These are phyloP conservation scores for Blastobotrys capitulatus DNA, from an alignment of 1,139 yeast genomes.

Conservation along the genomic window DNA sequence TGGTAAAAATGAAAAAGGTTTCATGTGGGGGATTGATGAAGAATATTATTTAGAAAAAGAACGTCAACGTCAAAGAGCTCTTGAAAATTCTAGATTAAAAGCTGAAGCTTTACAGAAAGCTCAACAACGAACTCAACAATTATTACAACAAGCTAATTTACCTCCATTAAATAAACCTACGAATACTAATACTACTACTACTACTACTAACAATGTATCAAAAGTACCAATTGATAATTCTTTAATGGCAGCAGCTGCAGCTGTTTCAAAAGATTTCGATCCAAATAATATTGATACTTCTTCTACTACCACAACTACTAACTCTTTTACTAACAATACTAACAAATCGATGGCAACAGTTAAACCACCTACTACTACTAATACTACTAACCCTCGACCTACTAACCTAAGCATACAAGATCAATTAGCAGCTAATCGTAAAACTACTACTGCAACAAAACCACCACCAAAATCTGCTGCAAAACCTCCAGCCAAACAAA, in stretches of 20 bases:
- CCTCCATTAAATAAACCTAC: background rate
- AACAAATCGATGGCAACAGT: too few species aligned
- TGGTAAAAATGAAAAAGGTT: conserved; percentile 77
- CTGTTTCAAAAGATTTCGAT: background rate
- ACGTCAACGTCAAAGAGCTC: conserved; percentile 53
- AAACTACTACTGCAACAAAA: conserved; percentile 8
- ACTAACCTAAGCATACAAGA: conserved; percentile 19
- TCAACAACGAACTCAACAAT: conserved; percentile 5
- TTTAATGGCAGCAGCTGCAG: background rate
- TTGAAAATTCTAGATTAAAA: conserved; percentile 21
- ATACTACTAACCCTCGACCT: background rate
- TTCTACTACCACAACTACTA: background rate
- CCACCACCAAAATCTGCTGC: background rate
- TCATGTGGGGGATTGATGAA: conserved; percentile 91
- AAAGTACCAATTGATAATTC: background rate
- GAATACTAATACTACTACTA: background rate
- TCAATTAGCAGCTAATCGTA: conserved; percentile 20
- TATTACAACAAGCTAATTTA: background rate
- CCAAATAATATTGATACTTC: background rate
- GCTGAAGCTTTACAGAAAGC: conserved; percentile 11
- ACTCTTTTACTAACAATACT: background rate
- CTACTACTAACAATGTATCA: background rate
- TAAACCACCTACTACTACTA: background rate
- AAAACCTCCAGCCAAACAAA: background rate
- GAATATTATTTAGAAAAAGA: conserved; percentile 78